Base-by-base conservation (phyloP, 1,284 basidiomycete species). In the Trichosporon ovoides region DNA sequence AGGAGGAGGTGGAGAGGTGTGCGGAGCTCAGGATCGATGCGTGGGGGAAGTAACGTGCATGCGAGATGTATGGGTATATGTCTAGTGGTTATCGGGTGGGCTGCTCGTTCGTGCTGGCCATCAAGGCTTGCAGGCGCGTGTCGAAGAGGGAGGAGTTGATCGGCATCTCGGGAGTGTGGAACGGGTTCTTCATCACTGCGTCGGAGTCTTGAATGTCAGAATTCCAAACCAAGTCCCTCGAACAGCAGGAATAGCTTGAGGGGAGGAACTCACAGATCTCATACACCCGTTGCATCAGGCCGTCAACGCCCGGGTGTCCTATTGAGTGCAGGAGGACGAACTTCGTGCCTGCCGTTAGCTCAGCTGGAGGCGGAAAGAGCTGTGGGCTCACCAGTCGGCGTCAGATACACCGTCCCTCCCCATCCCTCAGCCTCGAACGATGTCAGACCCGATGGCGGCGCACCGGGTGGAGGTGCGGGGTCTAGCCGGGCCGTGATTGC, bases 101-200 rank as follows among this genome's bases (percentile, higher is more conserved):
- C 51, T 40, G 46, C 12, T 53, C 59, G 35, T 75, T 74, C 19
- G 69, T 67, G 16, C 56, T 57, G 0, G 64, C 66, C 12, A 80
- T 76, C 16, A 79, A 65, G 1, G 62, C 61, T 40, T 72, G 68
- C 55, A 81, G 67, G 55, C 85, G 84, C 35, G 78, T 80, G 70
- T 98, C 95, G 70, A 98, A 98, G 10, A 84, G 85, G 67, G 93
- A 88, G 53, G 83, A 89, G 52, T 95, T 86, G 66, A 98, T 95
- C 1, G 96, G 96, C 95, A 98, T 98, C 77, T 98, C 96, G 24
- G 89, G 88, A 3, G 92, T 96, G 75, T 98, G 93, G 79, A 98
- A 99, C 1, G 96, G 96, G 72, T 98, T 98, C 82, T 98, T 98
- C 92, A 97, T 96, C 55, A 96, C 93, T 5, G 89, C 86, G 71